Evolutionary conservation across 2,329 filamentous ascomycete genomes (phyloP).

Genomic region (Fonsecaea nubica): DNA sequence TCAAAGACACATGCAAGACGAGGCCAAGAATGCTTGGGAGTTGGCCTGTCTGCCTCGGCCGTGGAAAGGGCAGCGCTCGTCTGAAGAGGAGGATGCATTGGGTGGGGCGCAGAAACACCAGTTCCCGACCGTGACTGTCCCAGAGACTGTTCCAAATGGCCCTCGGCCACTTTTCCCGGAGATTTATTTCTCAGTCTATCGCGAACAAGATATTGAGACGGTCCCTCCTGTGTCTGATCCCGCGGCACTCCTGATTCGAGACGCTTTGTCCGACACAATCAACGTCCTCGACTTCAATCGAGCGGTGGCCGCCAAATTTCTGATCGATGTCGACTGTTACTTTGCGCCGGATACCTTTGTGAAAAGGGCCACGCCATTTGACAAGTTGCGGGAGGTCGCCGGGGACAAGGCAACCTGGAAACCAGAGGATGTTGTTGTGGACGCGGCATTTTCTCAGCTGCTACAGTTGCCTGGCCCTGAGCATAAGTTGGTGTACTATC

Average conservation of each 20-base stretch:
- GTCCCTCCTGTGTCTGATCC: slow-evolving; percentile 80
- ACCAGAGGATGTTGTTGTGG: slow-evolving; percentile 95
- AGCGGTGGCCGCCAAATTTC: slow-evolving; percentile 80
- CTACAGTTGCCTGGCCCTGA: slow-evolving; percentile 85
- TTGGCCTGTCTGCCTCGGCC: slow-evolving; percentile 68
- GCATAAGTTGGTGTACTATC: slow-evolving; percentile 96
- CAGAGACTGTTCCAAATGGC: slow-evolving; percentile 75
- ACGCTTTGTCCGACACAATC: slow-evolving; percentile 88
- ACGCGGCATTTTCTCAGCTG: slow-evolving; percentile 94
- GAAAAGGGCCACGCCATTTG: slow-evolving; percentile 90
- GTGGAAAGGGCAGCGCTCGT: slow-evolving; percentile 54
- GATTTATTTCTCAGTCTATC: slow-evolving; percentile 90
- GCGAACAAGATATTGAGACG: slow-evolving; percentile 83
- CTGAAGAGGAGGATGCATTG: slow-evolving; percentile 63
- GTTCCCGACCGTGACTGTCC: slow-evolving; percentile 77
- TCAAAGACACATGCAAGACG: slow-evolving; percentile 82
- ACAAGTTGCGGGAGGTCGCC: slow-evolving; percentile 73
- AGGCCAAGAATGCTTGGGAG: slow-evolving; percentile 77
- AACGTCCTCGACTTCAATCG: slow-evolving; percentile 94
- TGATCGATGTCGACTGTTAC: slow-evolving; percentile 95
- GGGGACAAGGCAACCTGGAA: slow-evolving; percentile 85
- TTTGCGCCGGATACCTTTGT: slow-evolving; percentile 90
- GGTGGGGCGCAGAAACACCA: slow-evolving; percentile 71
- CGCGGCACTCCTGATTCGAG: slow-evolving; percentile 81
- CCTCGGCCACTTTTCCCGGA: slow-evolving; percentile 84